Conservation (phyloP, 768 basidiomycete genomes). For the Pleurotus citrinopileatus region DNA sequence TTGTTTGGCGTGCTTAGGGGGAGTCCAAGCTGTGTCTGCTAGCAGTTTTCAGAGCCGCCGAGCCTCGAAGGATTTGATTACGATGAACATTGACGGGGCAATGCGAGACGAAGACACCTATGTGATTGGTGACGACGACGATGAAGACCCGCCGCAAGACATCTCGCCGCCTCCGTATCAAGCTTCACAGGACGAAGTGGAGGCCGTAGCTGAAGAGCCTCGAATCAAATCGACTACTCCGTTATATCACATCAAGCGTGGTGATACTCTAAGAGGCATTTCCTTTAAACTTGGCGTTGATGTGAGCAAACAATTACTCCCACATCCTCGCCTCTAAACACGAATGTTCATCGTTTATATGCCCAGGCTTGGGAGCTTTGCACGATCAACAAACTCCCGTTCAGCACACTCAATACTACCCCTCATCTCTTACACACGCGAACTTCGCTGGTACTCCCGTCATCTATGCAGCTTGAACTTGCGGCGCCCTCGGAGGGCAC, state of each 20-base stretch:
- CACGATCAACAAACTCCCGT: slow-evolving; percentile 62
- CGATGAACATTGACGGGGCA: slow-evolving; percentile 47
- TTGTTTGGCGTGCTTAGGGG: slow-evolving; percentile 66
- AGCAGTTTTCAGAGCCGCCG: slow-evolving; percentile 3
- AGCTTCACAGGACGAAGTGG: background rate
- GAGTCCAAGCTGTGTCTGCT: slow-evolving; percentile 39
- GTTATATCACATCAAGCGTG: slow-evolving; percentile 52
- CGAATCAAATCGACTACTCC: slow-evolving; percentile 11
- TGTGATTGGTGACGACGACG: slow-evolving; percentile 62
- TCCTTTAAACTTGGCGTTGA: slow-evolving; percentile 58
- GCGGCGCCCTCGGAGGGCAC: slow-evolving; percentile 12
- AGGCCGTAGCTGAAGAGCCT: background rate
- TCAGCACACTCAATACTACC: slow-evolving; percentile 62
- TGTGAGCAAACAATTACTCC: slow-evolving; percentile 37
- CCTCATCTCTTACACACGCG: slow-evolving; percentile 77
- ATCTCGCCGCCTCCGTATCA: slow-evolving; percentile 12
- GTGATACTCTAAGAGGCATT: slow-evolving; percentile 66
- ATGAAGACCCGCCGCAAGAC: slow-evolving; percentile 22
- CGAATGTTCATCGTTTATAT: too few relatives aligned
- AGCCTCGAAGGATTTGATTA: slow-evolving; percentile 2
- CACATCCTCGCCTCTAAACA: too few relatives aligned
- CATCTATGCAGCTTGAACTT: slow-evolving; percentile 29
- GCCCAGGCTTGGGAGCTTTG: slow-evolving; percentile 63
- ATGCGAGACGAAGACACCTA: slow-evolving; percentile 62
- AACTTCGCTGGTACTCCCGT: slow-evolving; percentile 50